Percentiles rank a stretch among this genome's conserved stretches.
Evolutionary conservation across 345 rosid genomes (phyloP).

Genomic region (Aethionema arabicum): DNA sequence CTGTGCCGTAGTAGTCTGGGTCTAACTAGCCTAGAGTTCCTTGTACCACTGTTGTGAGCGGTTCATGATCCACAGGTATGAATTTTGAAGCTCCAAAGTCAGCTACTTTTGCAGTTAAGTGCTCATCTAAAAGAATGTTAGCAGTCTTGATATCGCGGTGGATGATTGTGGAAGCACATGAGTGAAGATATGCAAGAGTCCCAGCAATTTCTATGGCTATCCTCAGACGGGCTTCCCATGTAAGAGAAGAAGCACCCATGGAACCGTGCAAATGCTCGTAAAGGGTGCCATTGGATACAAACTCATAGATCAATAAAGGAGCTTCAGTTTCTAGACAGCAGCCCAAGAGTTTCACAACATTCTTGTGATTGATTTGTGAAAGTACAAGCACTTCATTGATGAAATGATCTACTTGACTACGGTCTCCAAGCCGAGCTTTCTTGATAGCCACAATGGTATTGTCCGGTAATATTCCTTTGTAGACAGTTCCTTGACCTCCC

Average conservation of each 20-base stretch:
- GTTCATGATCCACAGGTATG: conserved; percentile 39
- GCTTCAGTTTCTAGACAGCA: conserved; percentile 45
- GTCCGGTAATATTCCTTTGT: too few species aligned
- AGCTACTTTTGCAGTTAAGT: conserved; percentile 53
- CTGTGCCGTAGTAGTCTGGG: conserved; percentile 41
- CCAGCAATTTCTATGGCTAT: conserved; percentile 39
- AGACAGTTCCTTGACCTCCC: conserved; percentile 43
- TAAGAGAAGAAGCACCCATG: neutral
- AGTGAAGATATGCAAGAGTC: conserved; percentile 42
- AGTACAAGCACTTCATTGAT: conserved; percentile 46
- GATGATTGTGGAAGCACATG: conserved; percentile 36
- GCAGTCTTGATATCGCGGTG: conserved; percentile 47
- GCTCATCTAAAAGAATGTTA: conserved; percentile 43
- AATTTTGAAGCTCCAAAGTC: conserved; percentile 53
- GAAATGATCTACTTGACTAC: conserved; percentile 39
- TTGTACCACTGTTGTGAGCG: conserved; percentile 46
- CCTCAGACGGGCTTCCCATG: conserved; percentile 38
- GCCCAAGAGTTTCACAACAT: conserved; percentile 44
- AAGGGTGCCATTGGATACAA: conserved; percentile 28
- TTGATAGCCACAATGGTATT: too few species aligned
- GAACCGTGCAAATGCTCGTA: conserved; percentile 36
- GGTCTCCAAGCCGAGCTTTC: conserved; percentile 36
- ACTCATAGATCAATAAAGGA: conserved; percentile 44
- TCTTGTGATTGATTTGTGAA: conserved; percentile 46
- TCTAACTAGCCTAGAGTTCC: conserved; percentile 50